phyloP scores from a whole-genome alignment of 352 stramenopile species.

The Globisporangium yorkense region DNA sequence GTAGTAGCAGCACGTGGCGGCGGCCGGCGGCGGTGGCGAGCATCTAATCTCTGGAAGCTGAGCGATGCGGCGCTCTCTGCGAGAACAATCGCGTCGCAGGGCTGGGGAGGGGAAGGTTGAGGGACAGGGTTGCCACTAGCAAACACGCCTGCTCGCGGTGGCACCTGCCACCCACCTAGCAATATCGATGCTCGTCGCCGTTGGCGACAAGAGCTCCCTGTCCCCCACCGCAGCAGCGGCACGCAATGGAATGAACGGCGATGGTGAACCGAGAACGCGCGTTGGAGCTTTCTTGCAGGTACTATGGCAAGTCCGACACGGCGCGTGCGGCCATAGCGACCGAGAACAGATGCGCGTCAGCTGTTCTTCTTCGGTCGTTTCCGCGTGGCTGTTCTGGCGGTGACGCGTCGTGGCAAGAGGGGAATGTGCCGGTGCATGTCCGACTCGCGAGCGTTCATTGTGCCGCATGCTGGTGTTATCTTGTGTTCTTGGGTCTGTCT shows the following conservation, averaged over 20 bases:
- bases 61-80: not conserved
- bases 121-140: not conserved
- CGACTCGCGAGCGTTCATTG: too few relatives aligned
- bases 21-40: too few relatives aligned
- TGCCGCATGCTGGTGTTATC: not conserved
- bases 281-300: too few relatives aligned
- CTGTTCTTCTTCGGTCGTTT: too few relatives aligned
- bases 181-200: not conserved
- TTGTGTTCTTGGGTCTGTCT: constrained; percentile 4
- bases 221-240: not conserved
- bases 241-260: not conserved
- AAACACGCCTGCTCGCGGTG: not conserved
- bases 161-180: not conserved
- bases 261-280: not conserved
- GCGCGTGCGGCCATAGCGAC: too few relatives aligned
- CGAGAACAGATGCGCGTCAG: too few relatives aligned
- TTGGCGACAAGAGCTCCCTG: not conserved
- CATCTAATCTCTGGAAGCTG: constrained; percentile 3
- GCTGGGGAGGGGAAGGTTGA: not conserved
- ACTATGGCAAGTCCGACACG: too few relatives aligned
- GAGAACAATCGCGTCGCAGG: not conserved
- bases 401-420: too few relatives aligned
- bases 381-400: too few relatives aligned
- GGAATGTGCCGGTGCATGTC: too few relatives aligned
- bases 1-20: too few relatives aligned